phyloP scores from a whole-genome alignment of 202 grass and related monocot species.

The Brachypodium distachyon region DNA sequence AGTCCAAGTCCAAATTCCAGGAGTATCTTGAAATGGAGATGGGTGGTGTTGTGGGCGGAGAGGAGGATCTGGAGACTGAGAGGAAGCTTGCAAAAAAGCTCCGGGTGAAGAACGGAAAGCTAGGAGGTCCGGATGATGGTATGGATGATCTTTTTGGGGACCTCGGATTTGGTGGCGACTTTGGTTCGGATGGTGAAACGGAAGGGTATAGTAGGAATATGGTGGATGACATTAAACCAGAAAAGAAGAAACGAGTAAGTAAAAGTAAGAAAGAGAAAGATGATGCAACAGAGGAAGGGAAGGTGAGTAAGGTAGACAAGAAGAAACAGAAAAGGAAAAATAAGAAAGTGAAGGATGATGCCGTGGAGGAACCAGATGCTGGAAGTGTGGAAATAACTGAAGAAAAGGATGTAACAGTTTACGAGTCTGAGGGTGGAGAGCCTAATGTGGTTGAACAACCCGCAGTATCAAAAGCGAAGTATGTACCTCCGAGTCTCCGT shows the following conservation, averaged over 20 bases:
- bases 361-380: neutral
- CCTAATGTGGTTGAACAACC: slow-evolving; percentile 20
- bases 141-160: slow-evolving; percentile 59
- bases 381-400: slow-evolving; percentile 21
- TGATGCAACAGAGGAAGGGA: slow-evolving; percentile 4
- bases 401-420: slow-evolving; percentile 2
- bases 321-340: slow-evolving; percentile 1
- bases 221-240: neutral
- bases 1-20: slow-evolving; percentile 58
- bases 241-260: slow-evolving; percentile 36
- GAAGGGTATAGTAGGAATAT: slow-evolving; percentile 10
- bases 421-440: slow-evolving; percentile 29
- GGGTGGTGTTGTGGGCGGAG: slow-evolving; percentile 31
- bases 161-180: slow-evolving; percentile 33
- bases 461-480: slow-evolving; percentile 31
- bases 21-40: slow-evolving; percentile 79
- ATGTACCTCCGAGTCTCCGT: slow-evolving; percentile 59
- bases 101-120: slow-evolving; percentile 66
- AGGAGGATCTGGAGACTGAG: slow-evolving; percentile 68
- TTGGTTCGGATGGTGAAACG: slow-evolving; percentile 27
- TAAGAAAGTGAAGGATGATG: slow-evolving; percentile 15
- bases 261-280: slow-evolving; percentile 21
- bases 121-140: slow-evolving; percentile 62
- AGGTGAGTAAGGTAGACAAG: neutral
- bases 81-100: slow-evolving; percentile 80